A percentile compares a stretch with the other conserved stretches of the same genome.
phyloP scores from a whole-genome alignment of 2,329 filamentous ascomycete genomes.

The Aspergillus ruber region DNA sequence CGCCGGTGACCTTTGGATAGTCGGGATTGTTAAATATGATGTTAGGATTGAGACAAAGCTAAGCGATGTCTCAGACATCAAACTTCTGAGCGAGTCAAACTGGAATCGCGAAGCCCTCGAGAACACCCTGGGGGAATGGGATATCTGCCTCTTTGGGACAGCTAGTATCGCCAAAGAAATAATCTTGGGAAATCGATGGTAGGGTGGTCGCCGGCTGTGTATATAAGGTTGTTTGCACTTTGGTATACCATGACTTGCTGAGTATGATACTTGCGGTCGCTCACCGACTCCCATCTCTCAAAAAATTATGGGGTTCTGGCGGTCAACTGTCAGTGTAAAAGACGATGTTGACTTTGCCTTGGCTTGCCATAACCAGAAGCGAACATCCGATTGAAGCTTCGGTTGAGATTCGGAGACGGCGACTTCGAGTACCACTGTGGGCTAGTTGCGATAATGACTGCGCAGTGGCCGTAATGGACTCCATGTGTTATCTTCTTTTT shows the following conservation, averaged over 20 bases:
- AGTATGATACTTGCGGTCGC: background rate
- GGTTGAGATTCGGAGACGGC: background rate
- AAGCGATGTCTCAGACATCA: background rate
- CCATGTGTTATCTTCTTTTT: background rate
- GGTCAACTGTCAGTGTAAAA: conserved; percentile 4
- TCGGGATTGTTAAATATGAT: too few relatives aligned
- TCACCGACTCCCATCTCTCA: conserved; percentile 1
- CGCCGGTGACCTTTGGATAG: too few relatives aligned
- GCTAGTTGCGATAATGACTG: background rate
- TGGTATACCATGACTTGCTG: background rate
- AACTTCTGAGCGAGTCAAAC: background rate
- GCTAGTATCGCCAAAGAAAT: background rate
- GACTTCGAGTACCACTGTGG: background rate
- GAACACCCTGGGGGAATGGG: background rate
- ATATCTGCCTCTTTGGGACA: background rate
- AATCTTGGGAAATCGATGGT: background rate
- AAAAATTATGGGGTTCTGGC: conserved; percentile 2
- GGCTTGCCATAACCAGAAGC: conserved; percentile 5
- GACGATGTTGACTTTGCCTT: conserved; percentile 1
- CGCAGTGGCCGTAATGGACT: background rate
- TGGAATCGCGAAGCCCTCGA: background rate
- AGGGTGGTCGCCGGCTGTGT: background rate
- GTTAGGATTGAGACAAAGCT: too few relatives aligned
- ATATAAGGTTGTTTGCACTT: background rate
- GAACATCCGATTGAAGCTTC: conserved; percentile 2